Evolutionary conservation across 2,329 filamentous ascomycete genomes (phyloP).

Genomic region (Phialocephala subalpina): DNA sequence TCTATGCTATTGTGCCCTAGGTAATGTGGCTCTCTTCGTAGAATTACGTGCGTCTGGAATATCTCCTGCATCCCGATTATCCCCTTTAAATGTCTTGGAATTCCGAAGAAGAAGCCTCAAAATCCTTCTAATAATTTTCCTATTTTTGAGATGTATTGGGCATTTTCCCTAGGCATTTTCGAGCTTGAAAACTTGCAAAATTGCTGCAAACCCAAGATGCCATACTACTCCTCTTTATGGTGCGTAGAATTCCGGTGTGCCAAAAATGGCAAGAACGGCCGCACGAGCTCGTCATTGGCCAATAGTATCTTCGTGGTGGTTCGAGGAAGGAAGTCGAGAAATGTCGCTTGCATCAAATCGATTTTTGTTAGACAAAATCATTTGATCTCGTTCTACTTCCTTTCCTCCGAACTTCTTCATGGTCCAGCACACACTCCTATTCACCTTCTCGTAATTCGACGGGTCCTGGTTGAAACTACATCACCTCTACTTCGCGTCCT

Average conservation of each 20-base stretch:
- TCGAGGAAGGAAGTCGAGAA: not conserved
- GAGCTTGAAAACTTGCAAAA: not conserved
- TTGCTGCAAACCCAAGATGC: not conserved
- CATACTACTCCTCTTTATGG: not conserved
- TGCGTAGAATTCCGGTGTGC: too few relatives aligned
- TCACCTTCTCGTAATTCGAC: not conserved
- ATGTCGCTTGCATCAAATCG: not conserved
- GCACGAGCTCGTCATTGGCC: not conserved
- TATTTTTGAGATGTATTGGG: not conserved
- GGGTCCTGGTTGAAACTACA: not conserved
- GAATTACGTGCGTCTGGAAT: not conserved
- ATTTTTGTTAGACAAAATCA: not conserved
- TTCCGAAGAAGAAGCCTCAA: not conserved
- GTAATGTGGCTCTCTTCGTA: not conserved
- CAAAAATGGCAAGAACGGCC: not conserved
- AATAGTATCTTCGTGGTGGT: not conserved
- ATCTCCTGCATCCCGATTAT: not conserved
- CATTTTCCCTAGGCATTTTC: not conserved
- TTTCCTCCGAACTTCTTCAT: slow-evolving; percentile 6
- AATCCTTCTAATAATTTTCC: not conserved
- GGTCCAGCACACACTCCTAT: not conserved
- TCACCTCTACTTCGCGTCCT: not conserved
- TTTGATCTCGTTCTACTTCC: not conserved
- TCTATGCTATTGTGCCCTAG: not conserved
- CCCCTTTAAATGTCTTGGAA: not conserved